Evolutionary conservation across 345 rosid species (phyloP).

Genomic region (Hirschfeldia incana): DNA sequence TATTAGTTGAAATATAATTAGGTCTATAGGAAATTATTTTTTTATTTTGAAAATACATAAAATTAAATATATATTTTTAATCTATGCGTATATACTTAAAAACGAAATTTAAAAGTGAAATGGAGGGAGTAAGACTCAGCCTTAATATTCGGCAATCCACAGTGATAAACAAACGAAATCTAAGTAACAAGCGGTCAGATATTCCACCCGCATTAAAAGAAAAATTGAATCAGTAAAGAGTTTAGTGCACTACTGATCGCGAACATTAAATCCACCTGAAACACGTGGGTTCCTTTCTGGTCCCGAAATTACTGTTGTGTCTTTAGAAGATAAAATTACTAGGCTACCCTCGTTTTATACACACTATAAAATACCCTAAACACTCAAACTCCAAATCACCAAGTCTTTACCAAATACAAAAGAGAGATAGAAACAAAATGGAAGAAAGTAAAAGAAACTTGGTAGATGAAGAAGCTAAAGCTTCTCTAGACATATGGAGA

Average conservation of each 20-base stretch:
- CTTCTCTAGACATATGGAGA: conserved; percentile 56
- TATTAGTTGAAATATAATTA: too few species aligned
- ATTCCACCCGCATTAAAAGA: background rate
- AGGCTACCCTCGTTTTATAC: background rate
- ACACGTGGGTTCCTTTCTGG: conserved; percentile 3
- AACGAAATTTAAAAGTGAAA: too few species aligned
- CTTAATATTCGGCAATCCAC: too few species aligned
- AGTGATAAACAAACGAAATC: too few species aligned
- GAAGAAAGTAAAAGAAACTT: conserved; percentile 20
- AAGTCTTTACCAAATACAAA: background rate
- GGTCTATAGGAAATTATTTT: too few species aligned
- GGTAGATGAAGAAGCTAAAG: conserved; percentile 45
- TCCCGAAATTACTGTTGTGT: background rate
- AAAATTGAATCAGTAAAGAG: background rate
- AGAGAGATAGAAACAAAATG: background rate
- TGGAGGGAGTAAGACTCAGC: too few species aligned
- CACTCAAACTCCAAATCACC: background rate
- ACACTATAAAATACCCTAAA: conserved; percentile 15
- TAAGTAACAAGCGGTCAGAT: background rate
- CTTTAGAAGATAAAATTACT: background rate
- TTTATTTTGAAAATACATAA: too few species aligned
- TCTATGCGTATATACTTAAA: too few species aligned
- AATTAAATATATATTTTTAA: too few species aligned
- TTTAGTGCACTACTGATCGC: background rate
- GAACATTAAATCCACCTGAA: background rate